These are phyloP conservation scores for Corymbia calophylla DNA, from an alignment of 441 rosid genomes.

Conservation along the genomic window DNA sequence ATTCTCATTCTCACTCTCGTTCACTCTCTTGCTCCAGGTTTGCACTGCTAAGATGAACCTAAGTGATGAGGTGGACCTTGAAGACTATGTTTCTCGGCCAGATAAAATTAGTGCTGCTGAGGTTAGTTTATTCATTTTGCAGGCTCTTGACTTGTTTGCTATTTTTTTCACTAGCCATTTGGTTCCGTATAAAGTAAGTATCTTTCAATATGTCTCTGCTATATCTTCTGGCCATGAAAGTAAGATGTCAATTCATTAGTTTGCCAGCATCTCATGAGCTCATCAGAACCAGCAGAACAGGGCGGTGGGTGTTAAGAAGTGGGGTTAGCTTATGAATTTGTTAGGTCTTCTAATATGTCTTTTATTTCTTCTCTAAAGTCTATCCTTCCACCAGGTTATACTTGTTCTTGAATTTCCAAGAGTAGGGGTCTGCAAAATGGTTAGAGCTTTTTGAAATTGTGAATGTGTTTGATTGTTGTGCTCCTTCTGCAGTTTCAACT, in stretches of 20 bases:
- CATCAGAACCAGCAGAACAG: not conserved
- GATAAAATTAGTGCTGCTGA: slow-evolving; percentile 99
- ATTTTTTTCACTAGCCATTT: not conserved
- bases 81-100: slow-evolving; percentile 96
- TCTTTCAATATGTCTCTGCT: not conserved
- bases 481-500: not conserved
- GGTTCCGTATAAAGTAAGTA: not conserved
- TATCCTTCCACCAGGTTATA: not conserved
- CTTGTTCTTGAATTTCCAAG: not conserved
- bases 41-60: slow-evolving; percentile 98
- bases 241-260: not conserved
- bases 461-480: not conserved
- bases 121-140: slow-evolving; percentile 39
- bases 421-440: not conserved
- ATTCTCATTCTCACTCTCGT: not conserved
- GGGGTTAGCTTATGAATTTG: not conserved
- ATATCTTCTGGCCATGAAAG: not conserved
- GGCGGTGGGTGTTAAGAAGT: not conserved
- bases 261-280: not conserved
- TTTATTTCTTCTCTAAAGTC: not conserved
- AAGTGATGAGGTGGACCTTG: slow-evolving; percentile 96
- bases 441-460: not conserved
- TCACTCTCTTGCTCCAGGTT: slow-evolving; percentile 38
- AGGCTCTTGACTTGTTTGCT: not conserved
- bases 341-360: not conserved